Base-by-base conservation (phyloP, 1,139 yeast species). In the Zhuliangozyma blackwelliae region DNA sequence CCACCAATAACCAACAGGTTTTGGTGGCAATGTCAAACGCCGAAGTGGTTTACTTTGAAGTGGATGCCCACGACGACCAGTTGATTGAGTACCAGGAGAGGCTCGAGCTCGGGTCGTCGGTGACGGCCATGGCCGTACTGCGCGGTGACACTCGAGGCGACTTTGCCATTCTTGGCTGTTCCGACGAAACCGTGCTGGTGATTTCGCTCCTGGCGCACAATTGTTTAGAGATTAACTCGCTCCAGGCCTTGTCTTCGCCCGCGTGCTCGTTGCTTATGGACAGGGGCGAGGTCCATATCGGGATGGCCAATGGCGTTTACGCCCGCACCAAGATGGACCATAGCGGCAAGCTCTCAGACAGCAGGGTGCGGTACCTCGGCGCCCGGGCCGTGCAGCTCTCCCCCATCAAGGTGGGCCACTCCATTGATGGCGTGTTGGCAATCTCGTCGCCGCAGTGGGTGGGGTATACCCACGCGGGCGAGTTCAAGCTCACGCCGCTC, bases 41-140 rank as follows among this genome's bases (percentile, higher is more conserved):
- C 39, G 90, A 85, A 41, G 50, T 92, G 3, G 82, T 84, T 5
- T 92, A 92, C 57, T 90, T 92, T 58, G 97, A 90, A 57, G 65
- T 82, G 25, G 90, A 83, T 46, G 68, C 68, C 1, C 62, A 62
- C 2, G 67, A 64, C 35, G 94, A 84, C 46, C 73, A 78, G 36
- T 64, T 90, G 34, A 71, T 79, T 25, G 97, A 89, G 52, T 82
- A 79, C 50, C 81, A 79, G 40, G 82, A 77, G 29, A 66, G 79
- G 21, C 63, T 77, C 25, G 85, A 80, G 44, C 60, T 85, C 45
- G 60, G 74, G 1, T 70, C 57, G 6, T 61, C 71, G 7, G 70
- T 85, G 7, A 68, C 77, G 0, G 65, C 82, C 1, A 44, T 86
- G 10, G 67, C 82, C 1, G 87, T n/a, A 76, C 82, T 4, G 69